Evolutionary conservation across 805 yeast genomes (phyloP).

Genomic region (Ogataea zsoltii): DNA sequence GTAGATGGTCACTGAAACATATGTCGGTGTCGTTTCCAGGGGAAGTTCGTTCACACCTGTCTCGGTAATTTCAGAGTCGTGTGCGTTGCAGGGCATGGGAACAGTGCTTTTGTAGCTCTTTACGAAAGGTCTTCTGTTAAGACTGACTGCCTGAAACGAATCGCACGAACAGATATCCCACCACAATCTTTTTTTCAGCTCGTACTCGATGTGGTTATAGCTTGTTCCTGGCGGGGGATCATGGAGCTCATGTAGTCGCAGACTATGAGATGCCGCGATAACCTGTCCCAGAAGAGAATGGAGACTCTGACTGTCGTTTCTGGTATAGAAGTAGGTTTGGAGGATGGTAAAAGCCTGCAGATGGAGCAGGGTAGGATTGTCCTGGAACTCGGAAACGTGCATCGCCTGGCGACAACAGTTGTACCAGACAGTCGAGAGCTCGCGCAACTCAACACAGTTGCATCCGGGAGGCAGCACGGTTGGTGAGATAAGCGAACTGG

Average conservation of each 20-base stretch:
- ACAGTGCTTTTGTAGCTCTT: constrained; percentile 26
- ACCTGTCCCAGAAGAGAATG: constrained; percentile 16
- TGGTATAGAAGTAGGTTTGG: constrained; percentile 17
- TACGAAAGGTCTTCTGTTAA: constrained; percentile 19
- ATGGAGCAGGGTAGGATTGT: constrained; percentile 13
- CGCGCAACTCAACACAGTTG: constrained; percentile 9
- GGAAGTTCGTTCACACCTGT: constrained; percentile 7
- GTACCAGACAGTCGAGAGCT: constrained; percentile 16
- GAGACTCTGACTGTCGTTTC: constrained; percentile 16
- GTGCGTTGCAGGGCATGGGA: constrained; percentile 35
- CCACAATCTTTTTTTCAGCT: constrained; percentile 34
- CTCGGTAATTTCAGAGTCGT: constrained; percentile 30
- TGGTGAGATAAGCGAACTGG: constrained; percentile 10
- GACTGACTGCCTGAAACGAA: constrained; percentile 17
- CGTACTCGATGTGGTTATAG: constrained; percentile 17
- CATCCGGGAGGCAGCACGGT: background rate
- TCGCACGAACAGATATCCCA: constrained; percentile 27
- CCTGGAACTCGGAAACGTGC: constrained; percentile 10
- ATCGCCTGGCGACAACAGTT: constrained; percentile 16
- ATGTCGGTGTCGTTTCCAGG: constrained; percentile 17
- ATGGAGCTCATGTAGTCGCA: constrained; percentile 10
- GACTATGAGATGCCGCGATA: constrained; percentile 14
- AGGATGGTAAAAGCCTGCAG: constrained; percentile 17
- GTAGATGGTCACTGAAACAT: constrained; percentile 18
- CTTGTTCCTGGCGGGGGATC: background rate